Evolutionary conservation across 2,329 filamentous ascomycete species (phyloP), one percentile per base, ranked within the genome.

Genomic region (Pseudogymnoascus sp.): DNA sequence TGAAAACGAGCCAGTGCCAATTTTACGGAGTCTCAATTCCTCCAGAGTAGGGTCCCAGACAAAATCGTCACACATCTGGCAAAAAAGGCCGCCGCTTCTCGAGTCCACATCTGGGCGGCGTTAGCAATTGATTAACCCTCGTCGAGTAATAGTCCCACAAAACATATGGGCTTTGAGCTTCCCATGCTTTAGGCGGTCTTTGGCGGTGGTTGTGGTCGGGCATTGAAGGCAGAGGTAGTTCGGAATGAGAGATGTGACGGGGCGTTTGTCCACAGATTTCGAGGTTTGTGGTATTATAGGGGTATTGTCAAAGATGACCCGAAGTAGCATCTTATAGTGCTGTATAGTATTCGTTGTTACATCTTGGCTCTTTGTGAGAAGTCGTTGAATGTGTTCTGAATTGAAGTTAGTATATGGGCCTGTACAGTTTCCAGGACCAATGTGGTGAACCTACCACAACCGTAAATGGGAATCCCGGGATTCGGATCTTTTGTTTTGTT

Each of bases 11-110:
- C 86, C 85, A 2, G 84, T 87, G 8, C 85, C 86, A 68, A 87
- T 83, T 74, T 90, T 90, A 63, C 86, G 81, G 43, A 90, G 76
- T 64, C 90, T 83, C 62, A 92, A 81, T 61, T 89, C 87, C 71
- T 95, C 90, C 4, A 95, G 79, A 5, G 88, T 89, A 5, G 89
- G 88, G 68, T 95, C 90, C 81, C 90, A 93, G 33, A 95, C 87
- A 66, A 91, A 86, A 72, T 95, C 90, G 71, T 89, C 84, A 72
- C 90, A 95, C 72, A 91, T 87, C 67, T 91, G 88, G 74, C 90
- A 95, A 75, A 88, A 93, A 5, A 95, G 77, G 59, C 85, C 82
- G 40, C 90, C 90, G 67, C 83, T 88, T 63, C 86, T 81, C 23
- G 90, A 93, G 71, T 95, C 90, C 40, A 93, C 88, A 71, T 89